Conservation (phyloP, 2,329 filamentous ascomycete species). For the Ascochyta rabiei region DNA sequence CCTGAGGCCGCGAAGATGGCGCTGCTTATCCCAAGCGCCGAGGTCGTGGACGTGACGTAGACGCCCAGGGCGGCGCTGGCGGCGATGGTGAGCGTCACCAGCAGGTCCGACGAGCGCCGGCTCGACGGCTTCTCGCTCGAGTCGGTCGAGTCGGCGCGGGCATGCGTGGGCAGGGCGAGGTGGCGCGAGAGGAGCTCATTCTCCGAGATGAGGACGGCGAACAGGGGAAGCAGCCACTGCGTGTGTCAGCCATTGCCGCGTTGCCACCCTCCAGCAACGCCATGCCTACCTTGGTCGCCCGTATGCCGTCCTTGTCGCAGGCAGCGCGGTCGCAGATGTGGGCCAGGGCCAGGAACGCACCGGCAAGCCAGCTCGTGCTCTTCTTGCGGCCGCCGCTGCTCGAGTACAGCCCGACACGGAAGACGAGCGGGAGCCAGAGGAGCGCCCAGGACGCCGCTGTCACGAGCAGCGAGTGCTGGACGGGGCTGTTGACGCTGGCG, state of each 20-base stretch:
- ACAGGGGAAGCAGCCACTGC: conserved; percentile 45
- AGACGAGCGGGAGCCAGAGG: conserved; percentile 45
- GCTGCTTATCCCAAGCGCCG: conserved; percentile 51
- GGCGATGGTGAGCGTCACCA: conserved; percentile 45
- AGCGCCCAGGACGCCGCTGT: conserved; percentile 51
- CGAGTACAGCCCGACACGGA: conserved; percentile 43
- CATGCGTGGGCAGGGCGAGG: conserved; percentile 31
- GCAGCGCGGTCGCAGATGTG: conserved; percentile 53
- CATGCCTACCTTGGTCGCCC: conserved; percentile 53
- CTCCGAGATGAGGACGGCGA: conserved; percentile 40
- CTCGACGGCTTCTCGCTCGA: conserved; percentile 28
- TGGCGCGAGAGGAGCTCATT: conserved; percentile 34
- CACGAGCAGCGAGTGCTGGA: conserved; percentile 51
- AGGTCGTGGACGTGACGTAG: conserved; percentile 42
- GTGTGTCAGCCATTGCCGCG: neutral
- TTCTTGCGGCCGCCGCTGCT: conserved; percentile 31
- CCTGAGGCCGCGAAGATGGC: conserved; percentile 49
- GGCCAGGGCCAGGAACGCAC: conserved; percentile 50
- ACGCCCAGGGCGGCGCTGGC: conserved; percentile 46
- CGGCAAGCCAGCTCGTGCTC: conserved; percentile 49
- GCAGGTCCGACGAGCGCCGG: conserved; percentile 33
- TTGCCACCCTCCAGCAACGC: neutral
- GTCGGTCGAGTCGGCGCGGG: conserved; percentile 25
- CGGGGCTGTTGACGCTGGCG: conserved; percentile 43
- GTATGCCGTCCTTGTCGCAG: conserved; percentile 52